Evolutionary conservation across 805 yeast genomes (phyloP).

Genomic region (Lipomyces orientalis): DNA sequence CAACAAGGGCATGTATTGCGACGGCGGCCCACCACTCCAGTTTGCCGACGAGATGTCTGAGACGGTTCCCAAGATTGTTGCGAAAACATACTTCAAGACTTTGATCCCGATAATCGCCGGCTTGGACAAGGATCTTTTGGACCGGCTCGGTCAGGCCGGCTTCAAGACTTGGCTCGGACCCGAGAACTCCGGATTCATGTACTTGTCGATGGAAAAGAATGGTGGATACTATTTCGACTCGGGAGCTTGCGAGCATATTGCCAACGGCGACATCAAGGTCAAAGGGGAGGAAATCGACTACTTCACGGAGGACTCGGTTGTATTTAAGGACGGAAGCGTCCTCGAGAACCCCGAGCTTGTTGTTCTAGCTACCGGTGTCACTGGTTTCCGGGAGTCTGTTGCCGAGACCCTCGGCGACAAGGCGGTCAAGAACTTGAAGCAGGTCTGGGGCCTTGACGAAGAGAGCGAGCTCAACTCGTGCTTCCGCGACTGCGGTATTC

Average conservation of each 20-base stretch:
- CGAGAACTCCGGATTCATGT: not conserved
- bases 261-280: constrained; percentile 14
- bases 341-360: constrained; percentile 5
- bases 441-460: too few species aligned
- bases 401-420: constrained; percentile 12
- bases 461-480: too few species aligned
- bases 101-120: not conserved
- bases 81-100: not conserved
- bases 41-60: not conserved
- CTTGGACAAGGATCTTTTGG: constrained; percentile 14
- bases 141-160: constrained; percentile 2
- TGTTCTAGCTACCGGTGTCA: constrained; percentile 7
- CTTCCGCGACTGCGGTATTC: too few species aligned
- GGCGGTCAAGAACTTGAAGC: not conserved
- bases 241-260: constrained; percentile 13
- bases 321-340: constrained; percentile 10
- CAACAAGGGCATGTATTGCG: not conserved
- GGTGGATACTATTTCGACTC: constrained; percentile 19
- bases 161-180: constrained; percentile 9
- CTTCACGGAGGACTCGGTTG: constrained; percentile 8
- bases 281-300: not conserved
- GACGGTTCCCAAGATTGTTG: constrained; percentile 1
- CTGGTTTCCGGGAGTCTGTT: not conserved
- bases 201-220: not conserved
- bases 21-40: not conserved